phyloP scores from a whole-genome alignment of 2,329 filamentous ascomycete genomes.

The Epichloe brachyelytri region DNA sequence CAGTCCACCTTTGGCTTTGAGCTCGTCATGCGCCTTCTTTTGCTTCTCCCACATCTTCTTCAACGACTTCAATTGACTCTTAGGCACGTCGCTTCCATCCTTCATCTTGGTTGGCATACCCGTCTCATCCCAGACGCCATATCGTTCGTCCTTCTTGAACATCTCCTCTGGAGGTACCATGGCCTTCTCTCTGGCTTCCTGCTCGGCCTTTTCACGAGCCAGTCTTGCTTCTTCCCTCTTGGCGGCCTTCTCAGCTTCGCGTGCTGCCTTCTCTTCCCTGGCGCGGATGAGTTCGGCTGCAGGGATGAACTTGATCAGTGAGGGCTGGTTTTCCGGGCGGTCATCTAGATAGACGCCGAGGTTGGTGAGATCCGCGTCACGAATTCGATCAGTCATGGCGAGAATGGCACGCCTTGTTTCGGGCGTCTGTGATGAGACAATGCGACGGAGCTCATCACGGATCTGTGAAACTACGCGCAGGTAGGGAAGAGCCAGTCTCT shows the following conservation, averaged over 20 bases:
- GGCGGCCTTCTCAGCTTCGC: constrained; percentile 45
- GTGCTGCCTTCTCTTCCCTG: constrained; percentile 45
- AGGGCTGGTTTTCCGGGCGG: constrained; percentile 49
- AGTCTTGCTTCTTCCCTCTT: constrained; percentile 43
- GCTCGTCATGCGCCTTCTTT: constrained; percentile 67
- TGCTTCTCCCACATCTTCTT: constrained; percentile 84
- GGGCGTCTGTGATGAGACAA: constrained; percentile 33
- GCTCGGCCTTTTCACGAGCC: constrained; percentile 36
- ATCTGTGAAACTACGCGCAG: constrained; percentile 40
- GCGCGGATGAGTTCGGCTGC: constrained; percentile 43
- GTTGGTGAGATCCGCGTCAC: constrained; percentile 69
- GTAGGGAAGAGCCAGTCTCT: constrained; percentile 42
- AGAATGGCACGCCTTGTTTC: constrained; percentile 60
- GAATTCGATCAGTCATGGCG: constrained; percentile 63
- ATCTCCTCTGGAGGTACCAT: constrained; percentile 41
- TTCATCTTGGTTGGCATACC: constrained; percentile 68
- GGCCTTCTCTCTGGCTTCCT: constrained; percentile 44
- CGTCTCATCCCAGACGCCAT: constrained; percentile 68
- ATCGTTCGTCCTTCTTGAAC: constrained; percentile 46
- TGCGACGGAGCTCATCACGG: constrained; percentile 47
- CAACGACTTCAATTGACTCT: constrained; percentile 68
- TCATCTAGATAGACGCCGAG: constrained; percentile 84
- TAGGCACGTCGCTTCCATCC: constrained; percentile 68
- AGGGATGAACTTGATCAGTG: constrained; percentile 57
- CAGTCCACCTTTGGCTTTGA: constrained; percentile 9